Base-by-base conservation (phyloP, 2,329 filamentous ascomycete genomes). In the Leptoxyphium fumago region DNA sequence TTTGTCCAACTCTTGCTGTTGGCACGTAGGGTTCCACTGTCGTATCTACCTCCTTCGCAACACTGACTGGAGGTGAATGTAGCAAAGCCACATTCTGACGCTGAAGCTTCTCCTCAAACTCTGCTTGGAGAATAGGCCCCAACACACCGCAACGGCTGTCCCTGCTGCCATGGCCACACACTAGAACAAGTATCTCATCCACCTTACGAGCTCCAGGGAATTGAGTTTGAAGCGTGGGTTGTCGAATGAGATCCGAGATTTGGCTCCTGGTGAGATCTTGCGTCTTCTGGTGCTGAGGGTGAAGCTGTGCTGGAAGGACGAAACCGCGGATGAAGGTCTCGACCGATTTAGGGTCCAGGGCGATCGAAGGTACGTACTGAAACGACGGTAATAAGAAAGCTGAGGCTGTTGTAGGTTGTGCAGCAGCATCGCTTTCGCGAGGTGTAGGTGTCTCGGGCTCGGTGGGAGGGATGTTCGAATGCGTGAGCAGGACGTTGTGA, bases 91-190 rank as follows among this genome's bases (percentile, higher is more conserved):
- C 60, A 0, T 73, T 75, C 14, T 66, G 63, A 4, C 58, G 61
- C 2, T 62, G 61, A 5, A 88, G 60, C 53, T 76, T 72, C 8
- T 61, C 63, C 51, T 77, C 72, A 52, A 96, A 96, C 53, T 87
- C 81, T 0, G 64, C 63, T 52, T 76, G 68, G 11, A 96, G 67
- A 1, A 85, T 64, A 0, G 87, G 86, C 0, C 85, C 88, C 50
- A 89, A 70, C 17, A 84, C 65, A 0, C 91, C 89, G 56, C 91
- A 98, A 42, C 91, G 74, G 55, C 71, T 68, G 58, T 98, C 91
- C 10, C 91, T 72, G 2, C 79, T 78, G 11, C 81, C 82, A 55
- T 98, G 91, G 0, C 87, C 86, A 58, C 91, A 98, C 38, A 95
- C 81, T 15, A 96, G 66, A 28, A 98, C 75, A n/a, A 84, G 55